These are phyloP conservation scores for Penicillium manginii DNA, from an alignment of 495 filamentous ascomycete species.

Conservation along the genomic window DNA sequence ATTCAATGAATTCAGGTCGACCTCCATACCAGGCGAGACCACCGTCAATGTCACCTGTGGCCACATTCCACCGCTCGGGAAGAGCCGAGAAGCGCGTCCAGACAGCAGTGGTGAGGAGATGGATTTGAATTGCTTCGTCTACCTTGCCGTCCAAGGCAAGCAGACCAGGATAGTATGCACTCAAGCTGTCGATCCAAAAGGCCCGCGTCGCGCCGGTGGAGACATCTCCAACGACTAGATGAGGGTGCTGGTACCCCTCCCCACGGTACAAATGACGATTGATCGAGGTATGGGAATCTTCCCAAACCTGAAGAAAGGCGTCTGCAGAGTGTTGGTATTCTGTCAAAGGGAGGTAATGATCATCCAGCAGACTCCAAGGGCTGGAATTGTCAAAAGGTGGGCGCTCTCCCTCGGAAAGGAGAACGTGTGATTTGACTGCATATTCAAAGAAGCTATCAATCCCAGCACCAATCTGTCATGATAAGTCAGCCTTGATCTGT, in stretches of 20 bases:
- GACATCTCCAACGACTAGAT: conserved; percentile 88
- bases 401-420: conserved; percentile 69
- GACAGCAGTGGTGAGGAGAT: conserved; percentile 85
- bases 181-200: conserved; percentile 94
- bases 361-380: conserved; percentile 42
- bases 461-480: conserved; percentile 76
- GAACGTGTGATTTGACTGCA: conserved; percentile 87
- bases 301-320: conserved; percentile 82
- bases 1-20: conserved; percentile 94
- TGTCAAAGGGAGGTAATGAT: conserved; percentile 59
- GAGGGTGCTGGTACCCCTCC: conserved; percentile 75
- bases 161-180: conserved; percentile 93
- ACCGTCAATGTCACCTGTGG: conserved; percentile 81
- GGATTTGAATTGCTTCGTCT: conserved; percentile 86
- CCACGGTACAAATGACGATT: conserved; percentile 79
- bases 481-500: conserved; percentile 18
- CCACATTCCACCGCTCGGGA: conserved; percentile 90
- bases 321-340: conserved; percentile 71
- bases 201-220: conserved; percentile 79
- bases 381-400: conserved; percentile 35
- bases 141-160: conserved; percentile 83
- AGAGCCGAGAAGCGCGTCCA: conserved; percentile 93
- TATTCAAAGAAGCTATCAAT: conserved; percentile 99
- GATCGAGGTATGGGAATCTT: conserved; percentile 80
- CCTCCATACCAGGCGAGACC: conserved; percentile 94